These are phyloP conservation scores for Lasiosphaeriaceae sp. DNA, from an alignment of 495 filamentous ascomycete genomes.

Conservation along the genomic window DNA sequence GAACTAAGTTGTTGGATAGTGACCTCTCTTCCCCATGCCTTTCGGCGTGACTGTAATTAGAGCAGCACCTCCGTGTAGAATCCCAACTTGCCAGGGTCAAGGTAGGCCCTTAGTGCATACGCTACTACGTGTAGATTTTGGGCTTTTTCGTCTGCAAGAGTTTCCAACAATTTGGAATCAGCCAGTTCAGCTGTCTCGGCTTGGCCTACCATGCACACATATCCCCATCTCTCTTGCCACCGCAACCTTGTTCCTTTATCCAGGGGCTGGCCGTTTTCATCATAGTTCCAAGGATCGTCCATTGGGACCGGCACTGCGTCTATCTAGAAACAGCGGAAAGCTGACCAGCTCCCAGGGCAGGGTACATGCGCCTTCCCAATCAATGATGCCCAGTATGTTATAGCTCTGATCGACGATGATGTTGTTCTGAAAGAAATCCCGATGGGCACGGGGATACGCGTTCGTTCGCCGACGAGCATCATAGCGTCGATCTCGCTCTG, in stretches of 20 bases:
- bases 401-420: slow-evolving; percentile 32
- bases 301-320: slow-evolving; percentile 4
- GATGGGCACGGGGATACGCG: slow-evolving; percentile 26
- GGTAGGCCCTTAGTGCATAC: background rate
- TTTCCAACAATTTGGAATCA: background rate
- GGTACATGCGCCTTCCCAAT: slow-evolving; percentile 33
- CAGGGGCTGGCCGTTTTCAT: slow-evolving; percentile 5
- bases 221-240: slow-evolving; percentile 11
- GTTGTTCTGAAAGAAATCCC: slow-evolving; percentile 33
- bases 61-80: too few species aligned
- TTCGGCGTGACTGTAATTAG: too few species aligned
- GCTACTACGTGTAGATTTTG: background rate
- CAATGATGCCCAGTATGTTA: slow-evolving; percentile 28
- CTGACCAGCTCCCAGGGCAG: slow-evolving; percentile 23
- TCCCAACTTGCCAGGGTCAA: background rate
- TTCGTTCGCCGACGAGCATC: too few species aligned
- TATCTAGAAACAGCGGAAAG: slow-evolving; percentile 9
- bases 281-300: slow-evolving; percentile 6
- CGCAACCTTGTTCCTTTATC: slow-evolving; percentile 4
- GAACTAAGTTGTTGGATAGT: too few species aligned
- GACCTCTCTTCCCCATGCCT: too few species aligned
- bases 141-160: background rate
- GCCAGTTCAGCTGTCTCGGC: background rate
- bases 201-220: slow-evolving; percentile 8
- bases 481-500: too few species aligned